A percentile compares a stretch with the other conserved stretches of the same genome.
Conservation (phyloP, 1,139 yeast species). For the Kurtzmaniella quercitrusa region DNA sequence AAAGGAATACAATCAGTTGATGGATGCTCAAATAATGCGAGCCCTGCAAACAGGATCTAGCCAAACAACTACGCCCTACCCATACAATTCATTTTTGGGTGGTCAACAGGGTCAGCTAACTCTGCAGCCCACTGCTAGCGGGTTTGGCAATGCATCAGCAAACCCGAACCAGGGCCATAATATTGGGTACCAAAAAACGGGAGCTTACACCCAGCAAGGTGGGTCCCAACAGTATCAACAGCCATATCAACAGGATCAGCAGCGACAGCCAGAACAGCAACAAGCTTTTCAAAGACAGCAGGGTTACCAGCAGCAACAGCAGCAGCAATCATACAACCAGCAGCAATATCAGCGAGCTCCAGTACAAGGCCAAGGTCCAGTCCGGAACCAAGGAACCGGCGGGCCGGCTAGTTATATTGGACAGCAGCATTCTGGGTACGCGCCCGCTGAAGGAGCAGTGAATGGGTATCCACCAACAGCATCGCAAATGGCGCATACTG, state of each 20-base stretch:
- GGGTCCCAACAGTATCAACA: background rate
- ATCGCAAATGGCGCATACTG: background rate
- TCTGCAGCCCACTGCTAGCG: conserved; percentile 14
- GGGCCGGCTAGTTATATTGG: background rate
- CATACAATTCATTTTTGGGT: conserved; percentile 5
- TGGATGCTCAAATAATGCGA: conserved; percentile 47
- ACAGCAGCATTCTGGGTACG: background rate
- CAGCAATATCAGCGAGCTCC: background rate
- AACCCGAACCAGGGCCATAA: conserved; percentile 7
- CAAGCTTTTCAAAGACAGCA: background rate
- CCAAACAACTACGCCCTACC: conserved; percentile 8
- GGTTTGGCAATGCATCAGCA: conserved; percentile 10
- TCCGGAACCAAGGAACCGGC: background rate
- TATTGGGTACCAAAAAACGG: background rate
- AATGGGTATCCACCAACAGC: background rate
- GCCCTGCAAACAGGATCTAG: conserved; percentile 8
- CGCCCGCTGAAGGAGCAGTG: background rate
- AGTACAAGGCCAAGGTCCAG: background rate
- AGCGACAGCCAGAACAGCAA: conserved; percentile 1
- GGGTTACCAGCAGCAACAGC: background rate
- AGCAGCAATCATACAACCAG: background rate
- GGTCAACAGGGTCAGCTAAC: background rate
- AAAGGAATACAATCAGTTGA: conserved; percentile 61
- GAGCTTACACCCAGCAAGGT: conserved; percentile 2
- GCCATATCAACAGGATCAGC: conserved; percentile 2